Conservation (phyloP, 495 filamentous ascomycete species). For the Bathelium albidoporum region DNA sequence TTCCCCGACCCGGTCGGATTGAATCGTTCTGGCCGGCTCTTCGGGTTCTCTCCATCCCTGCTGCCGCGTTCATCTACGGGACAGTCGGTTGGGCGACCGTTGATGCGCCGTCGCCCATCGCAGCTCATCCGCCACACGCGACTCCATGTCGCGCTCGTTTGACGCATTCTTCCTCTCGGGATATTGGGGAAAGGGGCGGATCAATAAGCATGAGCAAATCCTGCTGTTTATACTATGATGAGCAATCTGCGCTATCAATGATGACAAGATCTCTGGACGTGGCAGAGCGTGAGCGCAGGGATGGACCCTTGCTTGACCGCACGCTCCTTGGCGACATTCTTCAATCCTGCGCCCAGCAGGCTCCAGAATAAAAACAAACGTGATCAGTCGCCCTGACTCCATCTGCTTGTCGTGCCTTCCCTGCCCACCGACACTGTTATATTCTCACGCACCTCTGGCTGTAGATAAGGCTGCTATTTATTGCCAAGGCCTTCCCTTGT, state of each 20-base stretch:
- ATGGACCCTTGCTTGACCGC: background rate
- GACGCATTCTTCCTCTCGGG: background rate
- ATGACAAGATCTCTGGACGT: background rate
- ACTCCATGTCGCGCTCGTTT: background rate
- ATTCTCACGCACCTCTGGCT: background rate
- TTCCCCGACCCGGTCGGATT: background rate
- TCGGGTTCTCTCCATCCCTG: background rate
- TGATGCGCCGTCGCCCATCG: background rate
- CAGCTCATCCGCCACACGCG: background rate
- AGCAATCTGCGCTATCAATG: background rate
- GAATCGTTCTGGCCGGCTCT: background rate
- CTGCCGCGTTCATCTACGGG: background rate
- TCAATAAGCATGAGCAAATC: background rate
- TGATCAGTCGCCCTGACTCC: background rate
- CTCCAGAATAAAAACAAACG: slow-evolving; percentile 1
- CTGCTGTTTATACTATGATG: background rate
- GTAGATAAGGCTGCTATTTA: background rate
- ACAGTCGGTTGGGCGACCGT: background rate
- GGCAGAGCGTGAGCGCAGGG: background rate
- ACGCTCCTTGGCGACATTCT: background rate
- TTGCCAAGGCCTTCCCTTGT: background rate
- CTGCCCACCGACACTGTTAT: background rate
- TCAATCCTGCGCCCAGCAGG: background rate
- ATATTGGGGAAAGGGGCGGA: background rate
- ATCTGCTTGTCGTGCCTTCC: background rate